Evolutionary conservation across 306 rosid genomes (phyloP).

Genomic region (Fragaria vesca): DNA sequence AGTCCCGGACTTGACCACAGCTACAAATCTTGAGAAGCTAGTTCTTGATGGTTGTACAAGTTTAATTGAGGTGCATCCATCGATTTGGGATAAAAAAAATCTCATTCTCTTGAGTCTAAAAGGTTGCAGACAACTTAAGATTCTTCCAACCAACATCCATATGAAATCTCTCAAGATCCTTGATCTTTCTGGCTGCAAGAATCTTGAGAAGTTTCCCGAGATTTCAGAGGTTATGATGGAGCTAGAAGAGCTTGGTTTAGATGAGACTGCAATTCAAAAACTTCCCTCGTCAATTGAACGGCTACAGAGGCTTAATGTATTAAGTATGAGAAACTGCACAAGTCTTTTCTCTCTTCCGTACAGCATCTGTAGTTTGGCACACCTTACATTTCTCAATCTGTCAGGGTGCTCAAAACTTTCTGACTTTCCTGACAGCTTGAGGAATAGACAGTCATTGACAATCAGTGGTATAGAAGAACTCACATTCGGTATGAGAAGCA

Average conservation of each 20-base stretch:
- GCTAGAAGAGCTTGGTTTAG: background rate
- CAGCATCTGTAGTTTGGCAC: background rate
- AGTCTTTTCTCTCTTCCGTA: background rate
- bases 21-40: constrained; percentile 16
- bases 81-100: background rate
- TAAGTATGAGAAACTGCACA: background rate
- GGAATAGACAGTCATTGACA: background rate
- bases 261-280: background rate
- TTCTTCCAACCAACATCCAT: background rate
- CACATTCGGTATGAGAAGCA: too few relatives aligned
- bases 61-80: constrained; percentile 11
- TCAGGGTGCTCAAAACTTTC: background rate
- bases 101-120: background rate
- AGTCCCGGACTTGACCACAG: constrained; percentile 22
- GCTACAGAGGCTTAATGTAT: background rate
- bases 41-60: constrained; percentile 20
- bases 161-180: constrained; percentile 1
- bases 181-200: background rate
- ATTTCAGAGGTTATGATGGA: constrained; percentile 18
- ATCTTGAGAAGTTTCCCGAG: constrained; percentile 3
- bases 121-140: background rate
- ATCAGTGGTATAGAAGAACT: background rate
- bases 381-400: background rate
- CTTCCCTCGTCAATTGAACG: background rate
- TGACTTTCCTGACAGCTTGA: background rate